phyloP scores from a whole-genome alignment of 2,329 filamentous ascomycete genomes.

The Chaetomium sp. region DNA sequence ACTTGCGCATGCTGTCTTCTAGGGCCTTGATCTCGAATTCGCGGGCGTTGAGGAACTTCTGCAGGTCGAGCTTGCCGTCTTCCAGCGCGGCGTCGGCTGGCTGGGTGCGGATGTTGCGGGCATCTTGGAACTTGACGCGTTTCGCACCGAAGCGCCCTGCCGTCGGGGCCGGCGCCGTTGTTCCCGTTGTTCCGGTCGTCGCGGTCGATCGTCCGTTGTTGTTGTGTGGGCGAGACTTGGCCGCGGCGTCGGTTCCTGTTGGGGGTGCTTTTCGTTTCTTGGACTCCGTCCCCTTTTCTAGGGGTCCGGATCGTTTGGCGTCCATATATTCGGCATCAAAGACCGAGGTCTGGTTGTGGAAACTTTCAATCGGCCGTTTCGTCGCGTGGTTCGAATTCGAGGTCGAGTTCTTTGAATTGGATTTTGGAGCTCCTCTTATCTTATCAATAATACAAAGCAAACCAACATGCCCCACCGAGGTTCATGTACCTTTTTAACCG shows the following conservation, averaged over 20 bases:
- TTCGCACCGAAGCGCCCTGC: conserved; percentile 30
- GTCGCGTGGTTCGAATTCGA: no score
- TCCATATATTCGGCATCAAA: conserved; percentile 20
- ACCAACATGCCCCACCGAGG: no score
- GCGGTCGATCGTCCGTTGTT: conserved; percentile 6
- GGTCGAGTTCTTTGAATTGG: not conserved
- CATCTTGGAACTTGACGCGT: conserved; percentile 41
- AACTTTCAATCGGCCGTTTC: no score
- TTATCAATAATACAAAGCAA: no score
- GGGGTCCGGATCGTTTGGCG: conserved; percentile 10
- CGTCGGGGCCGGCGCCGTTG: not conserved
- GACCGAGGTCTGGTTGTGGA: not conserved
- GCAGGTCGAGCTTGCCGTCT: conserved; percentile 77
- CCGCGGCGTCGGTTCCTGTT: conserved; percentile 2
- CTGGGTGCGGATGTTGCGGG: conserved; percentile 46
- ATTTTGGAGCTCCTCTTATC: conserved; percentile 13
- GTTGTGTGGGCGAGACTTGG: conserved; percentile 4
- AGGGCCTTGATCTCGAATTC: conserved; percentile 85
- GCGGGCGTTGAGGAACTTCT: conserved; percentile 75
- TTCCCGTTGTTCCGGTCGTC: not conserved
- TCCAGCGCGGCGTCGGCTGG: conserved; percentile 45
- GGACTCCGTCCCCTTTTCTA: conserved; percentile 10
- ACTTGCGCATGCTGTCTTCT: conserved; percentile 71
- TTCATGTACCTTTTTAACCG: no score
- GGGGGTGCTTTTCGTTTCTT: conserved; percentile 25